These are phyloP conservation scores for Rugosomyces carneus DNA, from an alignment of 1,284 basidiomycete genomes.

Conservation along the genomic window DNA sequence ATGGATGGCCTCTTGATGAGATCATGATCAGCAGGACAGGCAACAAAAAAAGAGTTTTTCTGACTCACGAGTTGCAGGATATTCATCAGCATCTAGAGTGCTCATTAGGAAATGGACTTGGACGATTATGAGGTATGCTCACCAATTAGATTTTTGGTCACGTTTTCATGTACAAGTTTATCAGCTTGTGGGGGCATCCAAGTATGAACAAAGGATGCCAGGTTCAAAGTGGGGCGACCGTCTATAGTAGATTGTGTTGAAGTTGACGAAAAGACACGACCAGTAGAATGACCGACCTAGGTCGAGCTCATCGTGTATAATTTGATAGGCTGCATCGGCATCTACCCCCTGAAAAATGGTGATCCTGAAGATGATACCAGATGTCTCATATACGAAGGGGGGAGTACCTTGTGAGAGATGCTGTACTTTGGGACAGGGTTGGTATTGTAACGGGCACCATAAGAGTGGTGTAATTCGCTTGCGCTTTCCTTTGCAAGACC, in stretches of 20 bases:
- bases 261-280: not conserved
- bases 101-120: not conserved
- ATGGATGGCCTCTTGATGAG: slow-evolving; percentile 59
- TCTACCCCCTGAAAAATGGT: slow-evolving; percentile 43
- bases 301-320: slow-evolving; percentile 80
- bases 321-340: slow-evolving; percentile 63
- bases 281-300: slow-evolving; percentile 39
- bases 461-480: slow-evolving; percentile 35
- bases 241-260: slow-evolving; percentile 33
- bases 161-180: slow-evolving; percentile 77
- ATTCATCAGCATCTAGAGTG: slow-evolving; percentile 62
- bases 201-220: slow-evolving; percentile 77
- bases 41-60: not conserved
- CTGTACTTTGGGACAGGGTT: slow-evolving; percentile 61
- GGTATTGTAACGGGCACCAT: slow-evolving; percentile 63
- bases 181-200: slow-evolving; percentile 57
- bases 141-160: slow-evolving; percentile 84
- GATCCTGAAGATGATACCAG: not conserved
- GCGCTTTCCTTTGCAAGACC: slow-evolving; percentile 31
- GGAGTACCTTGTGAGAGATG: slow-evolving; percentile 47
- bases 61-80: slow-evolving; percentile 71
- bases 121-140: not conserved
- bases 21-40: not conserved
- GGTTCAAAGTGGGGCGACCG: slow-evolving; percentile 73
- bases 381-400: slow-evolving; percentile 1